phyloP scores from a whole-genome alignment of 2,329 filamentous ascomycete genomes.

The Aspergillus viridinutans region DNA sequence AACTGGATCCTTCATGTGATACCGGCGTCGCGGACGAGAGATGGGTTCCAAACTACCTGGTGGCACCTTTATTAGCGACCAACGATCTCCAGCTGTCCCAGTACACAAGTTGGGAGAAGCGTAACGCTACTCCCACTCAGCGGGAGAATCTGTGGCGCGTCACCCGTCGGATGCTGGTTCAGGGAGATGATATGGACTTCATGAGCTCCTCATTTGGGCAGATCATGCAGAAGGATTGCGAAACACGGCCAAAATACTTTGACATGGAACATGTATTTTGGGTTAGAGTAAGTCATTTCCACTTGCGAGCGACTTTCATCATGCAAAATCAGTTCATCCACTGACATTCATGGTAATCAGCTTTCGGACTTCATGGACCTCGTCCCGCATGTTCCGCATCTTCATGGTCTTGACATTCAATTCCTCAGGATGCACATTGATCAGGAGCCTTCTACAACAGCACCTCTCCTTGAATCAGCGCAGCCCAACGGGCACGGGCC shows the following conservation, averaged over 20 bases:
- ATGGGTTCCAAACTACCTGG: slow-evolving; percentile 49
- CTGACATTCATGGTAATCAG: slow-evolving; percentile 23
- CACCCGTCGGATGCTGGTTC: slow-evolving; percentile 43
- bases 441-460: slow-evolving; percentile 26
- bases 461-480: slow-evolving; percentile 12
- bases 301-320: neutral
- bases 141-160: slow-evolving; percentile 46
- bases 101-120: slow-evolving; percentile 46
- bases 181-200: slow-evolving; percentile 36
- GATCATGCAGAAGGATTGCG: slow-evolving; percentile 39
- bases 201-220: slow-evolving; percentile 36
- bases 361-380: slow-evolving; percentile 49
- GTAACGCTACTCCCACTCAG: slow-evolving; percentile 40
- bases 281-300: slow-evolving; percentile 40
- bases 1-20: slow-evolving; percentile 40
- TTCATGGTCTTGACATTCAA: slow-evolving; percentile 39
- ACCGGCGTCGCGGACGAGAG: slow-evolving; percentile 37
- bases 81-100: slow-evolving; percentile 48
- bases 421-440: slow-evolving; percentile 41
- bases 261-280: slow-evolving; percentile 49
- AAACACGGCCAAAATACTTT: slow-evolving; percentile 46
- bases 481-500: slow-evolving; percentile 31
- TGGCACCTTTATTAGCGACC: slow-evolving; percentile 46
- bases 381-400: slow-evolving; percentile 45
- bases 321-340: neutral